Base-by-base conservation (phyloP, 306 rosid species). In the Spatholobus suberectus region DNA sequence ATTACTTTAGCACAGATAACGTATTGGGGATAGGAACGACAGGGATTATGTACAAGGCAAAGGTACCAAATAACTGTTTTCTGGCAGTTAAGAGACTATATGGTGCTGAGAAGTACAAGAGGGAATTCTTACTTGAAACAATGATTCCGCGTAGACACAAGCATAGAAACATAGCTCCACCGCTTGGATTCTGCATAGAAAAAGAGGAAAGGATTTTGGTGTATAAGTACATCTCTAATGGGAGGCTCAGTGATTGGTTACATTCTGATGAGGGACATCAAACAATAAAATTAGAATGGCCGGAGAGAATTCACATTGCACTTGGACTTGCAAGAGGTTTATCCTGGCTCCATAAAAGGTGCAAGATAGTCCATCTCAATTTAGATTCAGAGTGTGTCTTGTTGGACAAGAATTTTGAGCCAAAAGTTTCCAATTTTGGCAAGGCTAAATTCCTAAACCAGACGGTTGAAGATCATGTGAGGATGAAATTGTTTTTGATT, bases 31-130 rank as follows among this genome's bases (percentile, higher is more conserved):
- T 74, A 3, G 89, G 90, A 79, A 85, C n/a, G 15, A 85, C 32
- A 3, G 87, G 88, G 81, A 85, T 81, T 9, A 66, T 71, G 86
- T 88, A 85, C 70, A 82, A 79, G 81, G 90, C 88, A 8, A 62
- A 21, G 49, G 65, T 79, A 35, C 69, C 59, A 3, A 44, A 65
- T 37, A 79, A 82, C 3, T 69, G 32, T n/a, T 49, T 70, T 23
- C 17, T 88, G 0, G 87, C 81, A 8, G 87, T 85, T 14, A 85
- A 82, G 83, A 88, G 88, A 46, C 63, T 82, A 2, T 65, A 75
- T 12, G 81, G 52, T 66, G 79, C 77, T 47, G 73, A 74, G 8
- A 58, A 5, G 23, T 58, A 61, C 52, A 77, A 70, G 82, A 78
- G 46, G 35, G 57, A 82, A 15, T 85, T 85, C 73, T 62, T 85